phyloP scores from a whole-genome alignment of 371 early-diverging fungal genomes.

The Mucor circinelloides region DNA sequence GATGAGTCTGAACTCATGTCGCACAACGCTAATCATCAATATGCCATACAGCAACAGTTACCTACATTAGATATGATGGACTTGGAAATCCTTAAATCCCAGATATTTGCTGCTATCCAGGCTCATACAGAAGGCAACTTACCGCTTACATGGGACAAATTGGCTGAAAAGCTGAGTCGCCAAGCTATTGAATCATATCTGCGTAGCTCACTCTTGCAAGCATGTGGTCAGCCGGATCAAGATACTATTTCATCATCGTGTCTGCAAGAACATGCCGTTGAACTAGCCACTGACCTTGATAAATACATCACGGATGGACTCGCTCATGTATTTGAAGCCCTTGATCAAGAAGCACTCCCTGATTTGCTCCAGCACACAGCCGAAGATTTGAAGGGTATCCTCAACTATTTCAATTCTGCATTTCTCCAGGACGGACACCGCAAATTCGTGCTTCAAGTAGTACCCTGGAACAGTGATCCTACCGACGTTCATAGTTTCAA shows the following conservation, averaged over 20 bases:
- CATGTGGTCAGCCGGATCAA: slow-evolving; percentile 16
- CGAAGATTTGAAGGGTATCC: slow-evolving; percentile 33
- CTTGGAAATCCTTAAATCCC: slow-evolving; percentile 43
- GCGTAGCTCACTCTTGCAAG: slow-evolving; percentile 10
- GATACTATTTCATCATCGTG: slow-evolving; percentile 28
- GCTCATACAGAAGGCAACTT: slow-evolving; percentile 43
- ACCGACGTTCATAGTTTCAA: slow-evolving; percentile 20
- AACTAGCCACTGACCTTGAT: slow-evolving; percentile 32
- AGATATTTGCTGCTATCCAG: slow-evolving; percentile 47
- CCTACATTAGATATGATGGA: slow-evolving; percentile 39
- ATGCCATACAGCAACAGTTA: slow-evolving; percentile 20
- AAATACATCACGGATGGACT: slow-evolving; percentile 28
- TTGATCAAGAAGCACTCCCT: slow-evolving; percentile 35
- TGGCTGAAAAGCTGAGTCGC: slow-evolving; percentile 26
- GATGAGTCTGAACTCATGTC: slow-evolving; percentile 14
- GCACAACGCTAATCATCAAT: slow-evolving; percentile 18
- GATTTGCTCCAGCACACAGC: slow-evolving; percentile 38
- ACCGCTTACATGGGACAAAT: slow-evolving; percentile 38
- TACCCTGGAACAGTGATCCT: slow-evolving; percentile 35
- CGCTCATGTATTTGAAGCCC: slow-evolving; percentile 24
- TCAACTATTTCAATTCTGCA: slow-evolving; percentile 41
- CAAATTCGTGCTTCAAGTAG: slow-evolving; percentile 30
- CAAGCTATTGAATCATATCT: slow-evolving; percentile 33
- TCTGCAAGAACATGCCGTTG: slow-evolving; percentile 22
- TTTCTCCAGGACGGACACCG: slow-evolving; percentile 29